Base-by-base conservation (phyloP, 768 basidiomycete genomes). In the Gloeostereum incarnatum region DNA sequence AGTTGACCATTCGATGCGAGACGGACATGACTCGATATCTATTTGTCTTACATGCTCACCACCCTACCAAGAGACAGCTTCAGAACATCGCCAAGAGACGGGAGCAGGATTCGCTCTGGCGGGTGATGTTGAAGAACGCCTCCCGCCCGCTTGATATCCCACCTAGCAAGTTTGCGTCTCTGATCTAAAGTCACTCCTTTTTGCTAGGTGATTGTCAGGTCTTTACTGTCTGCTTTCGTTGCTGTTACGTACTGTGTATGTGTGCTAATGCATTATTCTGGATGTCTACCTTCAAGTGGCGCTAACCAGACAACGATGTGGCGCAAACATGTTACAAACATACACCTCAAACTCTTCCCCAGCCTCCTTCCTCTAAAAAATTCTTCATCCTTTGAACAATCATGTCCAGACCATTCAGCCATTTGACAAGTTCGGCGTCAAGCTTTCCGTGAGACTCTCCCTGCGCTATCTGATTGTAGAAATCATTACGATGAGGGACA, bases 381-480 rank as follows among this genome's bases (percentile, higher is more conserved):
- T 36, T 45, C 41, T 62, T 63, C 53, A 82, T 60, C 35, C 69
- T 68, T 30, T 44, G 45, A 3, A 81, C 68, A 21, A 78, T 67
- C 16, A 31, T 57, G 34, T 78, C 70, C 9, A 87, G 62, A 0
- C 70, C 80, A 0, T 40, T 57, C 0, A 86, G 63, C 84, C 84
- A 87, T 38, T 63, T 66, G 19, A 56, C 49, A 13, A 87, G 59
- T 44, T 74, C 77, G 0, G 41, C 50, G 40, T 71, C 66, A 22
- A 87, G 66, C 39, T 71, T 68, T 39, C 75, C 73, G 6, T 60
- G 31, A 3, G 76, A 66, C 1, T 66, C 73, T 1, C 78, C 75
- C 38, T 81, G 67, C 1, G 74, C 65, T n/a, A 87, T 66, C 16
- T 71, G 68, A 3, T 58, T 52, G 44, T 77, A 82, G 52, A 87